phyloP scores from a whole-genome alignment of 352 stramenopile species.

The Pythium oligandrum region DNA sequence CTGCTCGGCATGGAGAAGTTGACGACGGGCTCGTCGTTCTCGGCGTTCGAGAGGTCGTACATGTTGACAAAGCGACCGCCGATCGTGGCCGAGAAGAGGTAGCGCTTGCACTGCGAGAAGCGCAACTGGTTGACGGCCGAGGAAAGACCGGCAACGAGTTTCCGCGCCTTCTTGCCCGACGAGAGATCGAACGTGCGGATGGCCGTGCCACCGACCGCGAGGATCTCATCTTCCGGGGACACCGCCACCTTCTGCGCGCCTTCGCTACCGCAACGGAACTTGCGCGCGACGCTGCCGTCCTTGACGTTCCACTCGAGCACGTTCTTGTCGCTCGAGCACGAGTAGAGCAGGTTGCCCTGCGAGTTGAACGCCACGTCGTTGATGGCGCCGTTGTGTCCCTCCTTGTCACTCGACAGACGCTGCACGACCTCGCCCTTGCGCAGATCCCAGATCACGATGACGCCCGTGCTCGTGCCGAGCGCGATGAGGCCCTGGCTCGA shows the following conservation, averaged over 20 bases:
- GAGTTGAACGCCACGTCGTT: slow-evolving; percentile 70
- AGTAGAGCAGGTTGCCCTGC: slow-evolving; percentile 62
- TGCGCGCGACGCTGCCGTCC: slow-evolving; percentile 45
- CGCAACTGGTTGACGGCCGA: slow-evolving; percentile 65
- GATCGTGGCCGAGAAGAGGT: slow-evolving; percentile 67
- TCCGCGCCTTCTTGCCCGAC: slow-evolving; percentile 76
- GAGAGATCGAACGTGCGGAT: slow-evolving; percentile 74
- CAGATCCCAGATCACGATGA: slow-evolving; percentile 71
- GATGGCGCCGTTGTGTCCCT: slow-evolving; percentile 38
- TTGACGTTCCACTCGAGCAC: slow-evolving; percentile 75
- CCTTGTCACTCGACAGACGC: slow-evolving; percentile 46
- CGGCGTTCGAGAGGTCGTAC: slow-evolving; percentile 62
- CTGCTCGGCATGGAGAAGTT: slow-evolving; percentile 76
- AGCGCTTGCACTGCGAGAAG: slow-evolving; percentile 61
- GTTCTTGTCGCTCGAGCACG: slow-evolving; percentile 65
- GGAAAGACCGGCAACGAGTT: slow-evolving; percentile 66
- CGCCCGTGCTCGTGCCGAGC: slow-evolving; percentile 63
- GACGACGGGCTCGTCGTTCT: slow-evolving; percentile 61
- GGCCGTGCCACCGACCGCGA: slow-evolving; percentile 55
- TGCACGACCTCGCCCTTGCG: slow-evolving; percentile 57
- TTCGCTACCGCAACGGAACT: slow-evolving; percentile 50
- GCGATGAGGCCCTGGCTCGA: slow-evolving; percentile 46
- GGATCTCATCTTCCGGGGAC: slow-evolving; percentile 51
- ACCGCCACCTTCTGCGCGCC: slow-evolving; percentile 64
- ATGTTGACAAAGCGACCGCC: slow-evolving; percentile 79